These are phyloP conservation scores for Wallacemonas sp. DNA, from an alignment of 208 protist genomes.

Conservation along the genomic window DNA sequence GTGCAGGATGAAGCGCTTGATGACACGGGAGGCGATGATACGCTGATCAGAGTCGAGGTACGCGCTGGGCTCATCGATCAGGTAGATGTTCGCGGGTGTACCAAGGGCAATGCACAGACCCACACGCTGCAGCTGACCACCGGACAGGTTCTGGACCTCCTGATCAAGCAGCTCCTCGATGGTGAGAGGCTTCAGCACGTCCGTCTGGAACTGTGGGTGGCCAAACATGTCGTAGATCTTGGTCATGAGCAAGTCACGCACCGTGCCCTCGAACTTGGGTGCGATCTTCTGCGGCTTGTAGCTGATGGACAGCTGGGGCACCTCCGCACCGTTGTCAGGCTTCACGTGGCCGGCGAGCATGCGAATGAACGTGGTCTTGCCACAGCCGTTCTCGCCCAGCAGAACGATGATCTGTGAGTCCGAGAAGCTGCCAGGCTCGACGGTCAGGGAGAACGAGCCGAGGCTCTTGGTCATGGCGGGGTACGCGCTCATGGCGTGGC, in stretches of 20 bases:
- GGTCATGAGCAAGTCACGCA: slow-evolving; percentile 95
- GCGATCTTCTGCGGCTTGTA: slow-evolving; percentile 99
- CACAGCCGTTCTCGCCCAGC: slow-evolving; percentile 99
- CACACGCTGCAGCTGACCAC: slow-evolving; percentile 99
- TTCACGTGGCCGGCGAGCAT: slow-evolving; percentile 97
- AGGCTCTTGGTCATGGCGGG: slow-evolving; percentile 97
- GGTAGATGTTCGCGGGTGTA: slow-evolving; percentile 99
- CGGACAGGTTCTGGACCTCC: slow-evolving; percentile 98
- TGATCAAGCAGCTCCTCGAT: slow-evolving; percentile 98
- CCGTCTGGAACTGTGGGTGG: slow-evolving; percentile 98
- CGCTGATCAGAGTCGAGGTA: slow-evolving; percentile 99
- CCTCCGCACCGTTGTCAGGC: slow-evolving; percentile 79
- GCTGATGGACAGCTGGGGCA: slow-evolving; percentile 97
- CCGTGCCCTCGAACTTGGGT: slow-evolving; percentile 98
- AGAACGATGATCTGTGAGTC: slow-evolving; percentile 99
- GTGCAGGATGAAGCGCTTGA: slow-evolving; percentile 99
- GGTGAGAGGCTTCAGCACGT: slow-evolving; percentile 98
- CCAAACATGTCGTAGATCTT: slow-evolving; percentile 96
- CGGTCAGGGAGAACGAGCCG: slow-evolving; percentile 92
- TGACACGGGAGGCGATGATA: slow-evolving; percentile 98
- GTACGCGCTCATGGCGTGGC: slow-evolving; percentile 89
- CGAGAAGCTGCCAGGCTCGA: slow-evolving; percentile 96
- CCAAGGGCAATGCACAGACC: slow-evolving; percentile 98
- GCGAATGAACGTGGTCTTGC: slow-evolving; percentile 99
- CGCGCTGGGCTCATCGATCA: slow-evolving; percentile 99